A percentile compares a stretch with the other conserved stretches of the same genome.
phyloP scores from a whole-genome alignment of 805 yeast species.

The Allodekkera sacchari region DNA sequence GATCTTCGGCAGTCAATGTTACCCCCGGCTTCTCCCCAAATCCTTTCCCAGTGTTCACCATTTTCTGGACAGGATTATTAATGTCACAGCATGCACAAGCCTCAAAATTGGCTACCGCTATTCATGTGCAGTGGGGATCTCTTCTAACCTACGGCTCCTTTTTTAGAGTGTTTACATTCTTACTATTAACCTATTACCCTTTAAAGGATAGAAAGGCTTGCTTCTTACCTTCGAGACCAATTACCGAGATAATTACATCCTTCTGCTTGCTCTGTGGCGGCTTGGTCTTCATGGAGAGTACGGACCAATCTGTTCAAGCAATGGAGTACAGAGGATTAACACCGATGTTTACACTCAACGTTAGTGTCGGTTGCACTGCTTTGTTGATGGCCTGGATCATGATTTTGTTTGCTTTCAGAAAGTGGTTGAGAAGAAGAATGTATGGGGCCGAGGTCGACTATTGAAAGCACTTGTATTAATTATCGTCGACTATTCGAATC shows the following conservation, averaged over 20 bases:
- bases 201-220: constrained; percentile 18
- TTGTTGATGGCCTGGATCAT: constrained; percentile 86
- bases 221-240: constrained; percentile 56
- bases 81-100: constrained; percentile 96
- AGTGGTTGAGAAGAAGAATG: constrained; percentile 30
- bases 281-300: constrained; percentile 82
- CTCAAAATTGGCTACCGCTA: constrained; percentile 61
- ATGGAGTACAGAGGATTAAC: constrained; percentile 78
- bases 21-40: constrained; percentile 82
- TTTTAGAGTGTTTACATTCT: constrained; percentile 60
- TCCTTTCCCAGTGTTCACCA: constrained; percentile 89
- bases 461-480: no score
- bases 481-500: neutral
- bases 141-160: constrained; percentile 75
- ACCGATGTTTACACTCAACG: constrained; percentile 84
- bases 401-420: constrained; percentile 55
- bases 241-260: constrained; percentile 75
- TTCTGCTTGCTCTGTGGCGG: constrained; percentile 87
- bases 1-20: constrained; percentile 16
- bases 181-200: constrained; percentile 41
- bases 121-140: constrained; percentile 92
- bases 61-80: constrained; percentile 92
- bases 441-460: no score
- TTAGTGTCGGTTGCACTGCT: constrained; percentile 71
- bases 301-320: constrained; percentile 77